Percentiles rank a stretch among this genome's conserved stretches.
phyloP scores from a whole-genome alignment of 176 grass and related monocot species.

The Oryza glaberrima region DNA sequence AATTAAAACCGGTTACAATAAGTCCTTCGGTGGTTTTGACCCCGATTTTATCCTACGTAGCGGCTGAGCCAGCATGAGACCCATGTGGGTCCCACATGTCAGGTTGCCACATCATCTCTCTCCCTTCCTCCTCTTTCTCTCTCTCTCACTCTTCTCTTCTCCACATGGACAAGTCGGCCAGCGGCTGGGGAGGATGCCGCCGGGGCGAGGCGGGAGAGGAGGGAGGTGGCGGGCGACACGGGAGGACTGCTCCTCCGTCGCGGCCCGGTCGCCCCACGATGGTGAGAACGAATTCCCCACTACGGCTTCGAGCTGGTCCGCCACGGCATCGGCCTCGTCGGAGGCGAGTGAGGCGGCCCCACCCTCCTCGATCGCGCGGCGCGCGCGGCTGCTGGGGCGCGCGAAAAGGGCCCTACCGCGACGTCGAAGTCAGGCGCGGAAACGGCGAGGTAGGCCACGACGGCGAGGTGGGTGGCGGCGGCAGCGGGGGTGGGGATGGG shows the following conservation, averaged over 20 bases:
- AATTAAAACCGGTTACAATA: too few relatives aligned
- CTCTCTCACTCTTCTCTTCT: too few relatives aligned
- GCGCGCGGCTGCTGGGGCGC: constrained; percentile 38
- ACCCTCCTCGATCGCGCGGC: neutral
- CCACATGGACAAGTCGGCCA: too few relatives aligned
- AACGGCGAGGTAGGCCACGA: constrained; percentile 31
- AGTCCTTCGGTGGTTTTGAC: too few relatives aligned
- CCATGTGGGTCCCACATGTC: too few relatives aligned
- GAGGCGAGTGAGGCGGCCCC: constrained; percentile 25
- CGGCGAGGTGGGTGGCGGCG: constrained; percentile 22
- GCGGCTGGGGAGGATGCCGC: too few relatives aligned
- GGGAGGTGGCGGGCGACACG: too few relatives aligned
- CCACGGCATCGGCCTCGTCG: neutral
- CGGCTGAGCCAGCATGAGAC: too few relatives aligned
- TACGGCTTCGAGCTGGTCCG: constrained; percentile 46
- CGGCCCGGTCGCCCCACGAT: constrained; percentile 22
- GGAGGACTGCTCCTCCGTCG: constrained; percentile 15
- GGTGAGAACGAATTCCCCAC: constrained; percentile 35
- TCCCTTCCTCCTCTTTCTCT: too few relatives aligned
- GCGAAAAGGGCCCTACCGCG: constrained; percentile 39
- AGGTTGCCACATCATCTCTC: too few relatives aligned
- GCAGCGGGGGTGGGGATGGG: neutral
- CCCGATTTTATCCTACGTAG: too few relatives aligned
- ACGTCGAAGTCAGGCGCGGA: constrained; percentile 46
- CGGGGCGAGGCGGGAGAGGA: too few relatives aligned